Conservation (phyloP, 768 basidiomycete species). For the Termitomyces sp. region DNA sequence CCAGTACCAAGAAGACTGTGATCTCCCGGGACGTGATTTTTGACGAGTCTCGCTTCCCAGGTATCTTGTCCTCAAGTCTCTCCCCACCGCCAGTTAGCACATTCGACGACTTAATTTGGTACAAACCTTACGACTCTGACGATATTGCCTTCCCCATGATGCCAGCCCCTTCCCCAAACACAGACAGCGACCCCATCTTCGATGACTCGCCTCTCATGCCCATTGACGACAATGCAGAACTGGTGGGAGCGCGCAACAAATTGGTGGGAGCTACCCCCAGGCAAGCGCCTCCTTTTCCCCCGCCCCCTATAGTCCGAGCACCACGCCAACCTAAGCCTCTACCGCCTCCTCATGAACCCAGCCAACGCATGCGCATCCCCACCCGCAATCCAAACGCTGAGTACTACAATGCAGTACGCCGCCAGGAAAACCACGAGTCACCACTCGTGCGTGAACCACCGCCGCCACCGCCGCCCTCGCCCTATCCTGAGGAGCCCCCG, state of each 20-base stretch:
- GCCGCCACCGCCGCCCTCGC: neutral
- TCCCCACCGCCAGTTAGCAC: neutral
- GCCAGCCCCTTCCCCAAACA: no score
- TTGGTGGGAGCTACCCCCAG: no score
- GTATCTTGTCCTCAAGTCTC: neutral
- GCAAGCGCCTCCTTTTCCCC: neutral
- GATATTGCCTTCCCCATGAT: no score
- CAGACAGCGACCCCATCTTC: no score
- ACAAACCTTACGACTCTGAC: no score
- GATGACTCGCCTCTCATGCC: no score
- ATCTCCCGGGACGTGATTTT: constrained; percentile 24
- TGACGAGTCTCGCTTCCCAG: constrained; percentile 27
- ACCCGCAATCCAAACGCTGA: neutral
- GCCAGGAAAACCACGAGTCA: neutral
- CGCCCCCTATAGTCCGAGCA: neutral
- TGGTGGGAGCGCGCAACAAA: no score
- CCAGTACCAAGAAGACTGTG: constrained; percentile 15
- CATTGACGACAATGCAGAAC: no score
- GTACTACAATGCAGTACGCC: neutral
- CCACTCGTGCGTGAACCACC: neutral
- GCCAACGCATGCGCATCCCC: neutral
- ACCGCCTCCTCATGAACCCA: neutral
- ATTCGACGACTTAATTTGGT: no score
- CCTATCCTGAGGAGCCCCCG: neutral
- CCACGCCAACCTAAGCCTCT: neutral